These are phyloP conservation scores for Candida silvicultrix DNA, from an alignment of 805 yeast genomes.

Conservation along the genomic window DNA sequence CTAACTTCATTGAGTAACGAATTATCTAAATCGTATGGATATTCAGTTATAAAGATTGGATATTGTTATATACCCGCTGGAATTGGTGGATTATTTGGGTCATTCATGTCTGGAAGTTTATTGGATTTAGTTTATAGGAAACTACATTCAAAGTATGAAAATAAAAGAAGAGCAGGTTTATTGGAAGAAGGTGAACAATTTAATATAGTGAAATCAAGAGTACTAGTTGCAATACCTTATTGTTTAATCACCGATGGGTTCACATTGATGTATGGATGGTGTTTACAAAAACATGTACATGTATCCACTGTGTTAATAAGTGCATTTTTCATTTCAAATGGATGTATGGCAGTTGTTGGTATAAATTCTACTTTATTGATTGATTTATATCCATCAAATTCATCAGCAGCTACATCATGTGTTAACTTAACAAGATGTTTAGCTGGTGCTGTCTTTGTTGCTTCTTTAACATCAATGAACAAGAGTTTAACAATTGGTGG, in stretches of 20 bases:
- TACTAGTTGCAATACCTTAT: conserved; percentile 42
- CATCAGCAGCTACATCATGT: conserved; percentile 72
- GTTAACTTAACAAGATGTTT: conserved; percentile 69
- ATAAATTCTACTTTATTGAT: conserved; percentile 61
- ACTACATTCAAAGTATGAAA: conserved; percentile 22
- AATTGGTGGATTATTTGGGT: conserved; percentile 53
- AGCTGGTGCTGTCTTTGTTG: conserved; percentile 65
- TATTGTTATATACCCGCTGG: conserved; percentile 74
- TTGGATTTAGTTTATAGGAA: conserved; percentile 45
- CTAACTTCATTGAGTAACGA: conserved; percentile 59
- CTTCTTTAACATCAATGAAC: conserved; percentile 59
- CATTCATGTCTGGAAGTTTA: conserved; percentile 50
- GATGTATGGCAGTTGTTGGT: conserved; percentile 53
- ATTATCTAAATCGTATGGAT: conserved; percentile 42
- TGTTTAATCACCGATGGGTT: conserved; percentile 32
- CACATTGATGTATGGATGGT: conserved; percentile 66
- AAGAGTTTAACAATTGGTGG: conserved; percentile 62
- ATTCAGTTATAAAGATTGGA: conserved; percentile 55
- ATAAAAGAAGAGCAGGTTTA: conserved; percentile 17
- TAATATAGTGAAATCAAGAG: conserved; percentile 49
- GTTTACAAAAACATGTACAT: conserved; percentile 40
- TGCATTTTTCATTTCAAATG: conserved; percentile 49
- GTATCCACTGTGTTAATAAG: conserved; percentile 53
- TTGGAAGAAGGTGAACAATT: conserved; percentile 27
- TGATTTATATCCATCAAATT: conserved; percentile 65